These are phyloP conservation scores for Heterobasidion irregulare DNA, from an alignment of 1,284 basidiomycete genomes.

Conservation along the genomic window DNA sequence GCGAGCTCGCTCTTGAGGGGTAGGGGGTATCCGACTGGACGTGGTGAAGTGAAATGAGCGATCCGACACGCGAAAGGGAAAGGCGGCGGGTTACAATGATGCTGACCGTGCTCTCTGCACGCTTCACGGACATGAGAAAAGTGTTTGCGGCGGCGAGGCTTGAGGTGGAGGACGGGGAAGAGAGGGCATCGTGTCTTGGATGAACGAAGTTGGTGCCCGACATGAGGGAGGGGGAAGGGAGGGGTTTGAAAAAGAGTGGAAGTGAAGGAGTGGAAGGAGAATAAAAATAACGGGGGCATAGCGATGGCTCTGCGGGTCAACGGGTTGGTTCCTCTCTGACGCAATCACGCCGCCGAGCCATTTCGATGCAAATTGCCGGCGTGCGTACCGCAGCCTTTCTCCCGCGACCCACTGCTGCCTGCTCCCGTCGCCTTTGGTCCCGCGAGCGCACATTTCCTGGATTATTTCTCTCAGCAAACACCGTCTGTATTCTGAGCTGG, in stretches of 20 bases:
- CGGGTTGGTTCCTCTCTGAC: neutral
- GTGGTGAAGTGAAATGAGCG: neutral
- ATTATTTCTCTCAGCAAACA: no score
- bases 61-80: neutral
- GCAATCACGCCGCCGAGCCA: neutral
- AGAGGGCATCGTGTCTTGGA: neutral
- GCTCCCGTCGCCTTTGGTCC: no score
- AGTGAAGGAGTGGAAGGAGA: neutral
- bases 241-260: neutral
- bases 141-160: constrained; percentile 2
- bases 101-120: neutral
- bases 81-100: neutral
- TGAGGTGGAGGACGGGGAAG: constrained; percentile 3
- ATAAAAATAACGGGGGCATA: neutral
- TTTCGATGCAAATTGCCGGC: no score
- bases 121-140: neutral
- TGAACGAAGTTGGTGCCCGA: neutral
- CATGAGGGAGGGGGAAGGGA: neutral
- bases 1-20: neutral
- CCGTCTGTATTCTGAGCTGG: no score
- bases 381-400: no score
- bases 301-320: neutral
- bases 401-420: no score
- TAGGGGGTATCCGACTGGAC: constrained; percentile 3
- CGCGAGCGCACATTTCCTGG: no score